Conservation (phyloP, 306 rosid genomes). For the Citrullus amarus region DNA sequence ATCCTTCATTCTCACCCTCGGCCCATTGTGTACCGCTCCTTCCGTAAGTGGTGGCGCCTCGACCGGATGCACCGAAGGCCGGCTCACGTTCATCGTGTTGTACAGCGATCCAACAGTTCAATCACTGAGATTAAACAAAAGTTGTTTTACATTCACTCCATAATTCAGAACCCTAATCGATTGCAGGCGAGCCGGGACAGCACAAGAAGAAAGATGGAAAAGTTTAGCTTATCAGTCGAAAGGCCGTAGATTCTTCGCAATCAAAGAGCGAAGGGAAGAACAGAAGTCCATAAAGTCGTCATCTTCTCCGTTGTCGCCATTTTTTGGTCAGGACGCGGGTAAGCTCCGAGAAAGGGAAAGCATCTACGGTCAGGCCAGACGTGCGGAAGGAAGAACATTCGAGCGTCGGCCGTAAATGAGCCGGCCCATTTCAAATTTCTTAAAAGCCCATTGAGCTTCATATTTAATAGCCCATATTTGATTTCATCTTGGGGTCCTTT, state of each 20-base stretch:
- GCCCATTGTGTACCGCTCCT: constrained; percentile 12
- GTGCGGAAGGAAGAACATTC: not conserved
- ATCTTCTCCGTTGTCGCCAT: not conserved
- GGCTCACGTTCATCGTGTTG: constrained; percentile 23
- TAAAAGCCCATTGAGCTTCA: not conserved
- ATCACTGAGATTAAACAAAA: not conserved
- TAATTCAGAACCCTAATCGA: constrained; percentile 1
- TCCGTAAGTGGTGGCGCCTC: constrained; percentile 24
- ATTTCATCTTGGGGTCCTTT: not conserved
- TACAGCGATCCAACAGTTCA: not conserved
- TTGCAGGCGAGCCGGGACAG: not conserved
- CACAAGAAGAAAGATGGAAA: not conserved
- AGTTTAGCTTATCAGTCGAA: not conserved
- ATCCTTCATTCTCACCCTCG: constrained; percentile 28
- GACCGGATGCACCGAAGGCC: constrained; percentile 35
- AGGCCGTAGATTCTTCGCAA: not conserved
- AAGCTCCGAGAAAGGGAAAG: not conserved
- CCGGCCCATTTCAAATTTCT: not conserved
- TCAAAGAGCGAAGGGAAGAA: not conserved
- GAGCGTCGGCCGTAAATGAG: not conserved
- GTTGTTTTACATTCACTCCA: not conserved
- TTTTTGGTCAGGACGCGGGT: not conserved
- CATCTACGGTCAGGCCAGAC: no score
- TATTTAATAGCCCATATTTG: not conserved
- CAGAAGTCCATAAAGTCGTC: not conserved